phyloP scores from a whole-genome alignment of 2,329 filamentous ascomycete genomes.

The Scytalidium lignicola region DNA sequence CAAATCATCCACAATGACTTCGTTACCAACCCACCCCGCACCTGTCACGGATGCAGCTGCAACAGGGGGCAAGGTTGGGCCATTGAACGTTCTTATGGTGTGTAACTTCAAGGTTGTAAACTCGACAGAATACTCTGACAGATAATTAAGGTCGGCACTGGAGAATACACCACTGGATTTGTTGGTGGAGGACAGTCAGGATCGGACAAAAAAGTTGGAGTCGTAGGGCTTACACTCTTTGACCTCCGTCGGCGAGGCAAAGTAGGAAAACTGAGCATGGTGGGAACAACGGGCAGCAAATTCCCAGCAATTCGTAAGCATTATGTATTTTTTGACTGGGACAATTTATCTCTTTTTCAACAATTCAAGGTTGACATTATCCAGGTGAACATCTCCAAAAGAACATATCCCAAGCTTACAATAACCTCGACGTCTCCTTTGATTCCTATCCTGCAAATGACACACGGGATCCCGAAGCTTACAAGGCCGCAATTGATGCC shows the following conservation, averaged over 20 bases:
- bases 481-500: conserved; percentile 83
- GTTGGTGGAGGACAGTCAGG: conserved; percentile 77
- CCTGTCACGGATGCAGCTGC: background rate
- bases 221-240: conserved; percentile 85
- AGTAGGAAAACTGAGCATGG: conserved; percentile 82
- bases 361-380: too few relatives aligned
- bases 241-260: conserved; percentile 85
- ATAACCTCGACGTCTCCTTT: conserved; percentile 82
- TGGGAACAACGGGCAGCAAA: conserved; percentile 81
- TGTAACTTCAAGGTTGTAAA: background rate
- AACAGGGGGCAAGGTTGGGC: conserved; percentile 6
- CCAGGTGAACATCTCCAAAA: conserved; percentile 75
- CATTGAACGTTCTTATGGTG: conserved; percentile 29
- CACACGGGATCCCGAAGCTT: conserved; percentile 69
- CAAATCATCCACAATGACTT: conserved; percentile 2
- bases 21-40: conserved; percentile 1
- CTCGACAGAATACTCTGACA: background rate
- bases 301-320: conserved; percentile 81
- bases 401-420: conserved; percentile 86
- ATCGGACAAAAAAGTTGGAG: conserved; percentile 94
- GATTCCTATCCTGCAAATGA: conserved; percentile 75
- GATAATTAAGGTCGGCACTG: conserved; percentile 67
- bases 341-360: too few relatives aligned
- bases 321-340: too few relatives aligned
- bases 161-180: conserved; percentile 95